Conservation (phyloP, 441 rosid genomes). For the California macrophylla region DNA sequence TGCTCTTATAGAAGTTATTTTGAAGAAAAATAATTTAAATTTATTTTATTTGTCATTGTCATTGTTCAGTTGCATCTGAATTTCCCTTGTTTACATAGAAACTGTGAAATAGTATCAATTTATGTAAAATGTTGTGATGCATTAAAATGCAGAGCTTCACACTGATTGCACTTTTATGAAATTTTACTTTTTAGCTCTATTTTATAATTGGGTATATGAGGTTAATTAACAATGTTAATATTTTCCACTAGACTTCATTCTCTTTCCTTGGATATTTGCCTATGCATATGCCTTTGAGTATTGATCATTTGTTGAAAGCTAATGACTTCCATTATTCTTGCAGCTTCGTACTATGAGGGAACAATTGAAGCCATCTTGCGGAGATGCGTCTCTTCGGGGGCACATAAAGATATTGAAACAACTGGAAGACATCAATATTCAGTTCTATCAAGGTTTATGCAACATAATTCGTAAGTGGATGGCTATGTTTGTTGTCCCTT, state of each 20-base stretch:
- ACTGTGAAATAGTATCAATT: not conserved
- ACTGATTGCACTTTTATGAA: not conserved
- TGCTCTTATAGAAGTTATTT: not conserved
- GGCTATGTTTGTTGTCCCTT: not conserved
- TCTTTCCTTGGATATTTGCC: not conserved
- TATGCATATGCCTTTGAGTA: not conserved
- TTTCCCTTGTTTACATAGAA: not conserved
- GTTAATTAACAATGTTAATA: not conserved
- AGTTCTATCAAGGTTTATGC: slow-evolving; percentile 26
- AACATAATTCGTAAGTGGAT: slow-evolving; percentile 34
- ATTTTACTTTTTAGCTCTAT: not conserved
- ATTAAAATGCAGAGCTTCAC: not conserved
- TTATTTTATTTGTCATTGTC: not conserved
- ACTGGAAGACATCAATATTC: slow-evolving; percentile 19
- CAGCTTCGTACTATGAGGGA: slow-evolving; percentile 30
- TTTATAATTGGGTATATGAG: not conserved
- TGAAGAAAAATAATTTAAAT: not conserved
- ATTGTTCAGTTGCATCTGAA: not conserved
- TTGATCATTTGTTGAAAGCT: not conserved
- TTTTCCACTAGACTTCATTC: not conserved
- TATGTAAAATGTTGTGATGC: not conserved
- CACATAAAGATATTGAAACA: slow-evolving; percentile 19
- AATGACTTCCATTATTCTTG: slow-evolving; percentile 16
- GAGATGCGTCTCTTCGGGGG: slow-evolving; percentile 16
- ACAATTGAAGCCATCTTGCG: slow-evolving; percentile 14